Evolutionary conservation across 495 filamentous ascomycete species (phyloP), one percentile per base, ranked within the genome.

Genomic region (Penicillium arizonense): DNA sequence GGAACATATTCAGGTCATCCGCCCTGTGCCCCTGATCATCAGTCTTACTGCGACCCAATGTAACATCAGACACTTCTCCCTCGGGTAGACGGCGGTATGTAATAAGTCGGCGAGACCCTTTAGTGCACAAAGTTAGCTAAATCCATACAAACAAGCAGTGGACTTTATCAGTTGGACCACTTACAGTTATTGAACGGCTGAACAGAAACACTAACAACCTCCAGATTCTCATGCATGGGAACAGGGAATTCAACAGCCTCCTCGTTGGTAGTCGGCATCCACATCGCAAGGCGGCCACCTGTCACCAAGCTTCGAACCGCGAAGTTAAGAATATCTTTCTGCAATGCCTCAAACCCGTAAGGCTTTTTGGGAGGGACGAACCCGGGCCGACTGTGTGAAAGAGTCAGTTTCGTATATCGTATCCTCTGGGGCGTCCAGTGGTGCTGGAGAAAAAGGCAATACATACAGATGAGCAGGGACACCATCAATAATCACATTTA

Each of bases 261-360:
- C 45, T 94, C 90, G 63, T 89, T 93, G 1, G 90, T 84, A 2
- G 91, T 96, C 0, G 94, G 94, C 91, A 97, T 97, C 94, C 94
- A 99, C 77, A 99, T 91, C 8, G 84, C 87, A 2, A 98, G 62
- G 39, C 94, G 76, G 0, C 91, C 95, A 53, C 82, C 73, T 30
- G 89, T 84, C n/a, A 97, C 89, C 3, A 99, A 75, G n/a, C 81
- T 85, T 11, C 78, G 72, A 1, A 84, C 81, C 0, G 91, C 83
- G 62, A 97, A 99, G 24, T 85, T 76, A 10, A 97, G 78, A 40
- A 99, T 87, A 67, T 96, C 90, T 59, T 88, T 86, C 43, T 96
- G 77, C 85, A 99, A 87, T 5, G 89, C 86, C 33, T 85, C 77
- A 57, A 99, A 96, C 53, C 90, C 88, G 67, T 97, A 99, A 0